Percentiles rank a stretch among this genome's conserved stretches.
Evolutionary conservation across 2,329 filamentous ascomycete species (phyloP).

Genomic region (Berkeleyomyces basicola): DNA sequence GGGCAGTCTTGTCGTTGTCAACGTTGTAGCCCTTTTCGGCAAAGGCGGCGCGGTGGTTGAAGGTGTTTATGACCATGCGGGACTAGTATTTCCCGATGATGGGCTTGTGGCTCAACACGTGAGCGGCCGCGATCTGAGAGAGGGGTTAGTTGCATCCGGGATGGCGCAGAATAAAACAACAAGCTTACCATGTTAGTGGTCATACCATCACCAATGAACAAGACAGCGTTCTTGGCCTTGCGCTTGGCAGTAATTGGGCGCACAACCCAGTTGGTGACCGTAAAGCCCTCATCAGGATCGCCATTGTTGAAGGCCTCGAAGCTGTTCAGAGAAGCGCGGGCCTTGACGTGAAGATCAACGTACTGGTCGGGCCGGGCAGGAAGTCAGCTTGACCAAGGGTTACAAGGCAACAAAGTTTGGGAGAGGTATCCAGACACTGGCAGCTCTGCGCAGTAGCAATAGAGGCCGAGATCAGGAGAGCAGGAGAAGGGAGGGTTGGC

Average conservation of each 20-base stretch:
- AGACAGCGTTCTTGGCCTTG: conserved; percentile 69
- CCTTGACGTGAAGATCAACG: conserved; percentile 71
- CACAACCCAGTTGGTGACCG: conserved; percentile 61
- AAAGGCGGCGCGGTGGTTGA: conserved; percentile 71
- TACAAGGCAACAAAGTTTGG: conserved; percentile 40
- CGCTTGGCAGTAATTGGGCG: conserved; percentile 51
- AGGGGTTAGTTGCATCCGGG: neutral
- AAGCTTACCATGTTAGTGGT: conserved; percentile 49
- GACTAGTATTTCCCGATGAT: conserved; percentile 74
- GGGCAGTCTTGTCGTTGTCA: conserved; percentile 56
- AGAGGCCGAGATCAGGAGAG: conserved; percentile 8
- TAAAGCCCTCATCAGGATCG: conserved; percentile 57
- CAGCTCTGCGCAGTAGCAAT: conserved; percentile 35
- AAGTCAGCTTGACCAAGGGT: conserved; percentile 58
- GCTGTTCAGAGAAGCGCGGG: conserved; percentile 68
- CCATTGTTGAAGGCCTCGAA: conserved; percentile 57
- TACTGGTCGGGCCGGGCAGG: conserved; percentile 53
- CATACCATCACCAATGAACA: conserved; percentile 65
- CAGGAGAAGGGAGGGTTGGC: conserved; percentile 8
- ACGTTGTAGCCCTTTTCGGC: conserved; percentile 55
- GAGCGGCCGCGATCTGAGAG: conserved; percentile 50
- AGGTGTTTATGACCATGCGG: conserved; percentile 61
- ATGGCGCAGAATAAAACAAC: neutral
- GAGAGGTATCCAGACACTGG: conserved; percentile 42
- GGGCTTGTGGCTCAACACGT: conserved; percentile 64